Evolutionary conservation across 2,329 filamentous ascomycete genomes (phyloP), one percentile per base, ranked within the genome.

Genomic region (Fusarium nodosum): DNA sequence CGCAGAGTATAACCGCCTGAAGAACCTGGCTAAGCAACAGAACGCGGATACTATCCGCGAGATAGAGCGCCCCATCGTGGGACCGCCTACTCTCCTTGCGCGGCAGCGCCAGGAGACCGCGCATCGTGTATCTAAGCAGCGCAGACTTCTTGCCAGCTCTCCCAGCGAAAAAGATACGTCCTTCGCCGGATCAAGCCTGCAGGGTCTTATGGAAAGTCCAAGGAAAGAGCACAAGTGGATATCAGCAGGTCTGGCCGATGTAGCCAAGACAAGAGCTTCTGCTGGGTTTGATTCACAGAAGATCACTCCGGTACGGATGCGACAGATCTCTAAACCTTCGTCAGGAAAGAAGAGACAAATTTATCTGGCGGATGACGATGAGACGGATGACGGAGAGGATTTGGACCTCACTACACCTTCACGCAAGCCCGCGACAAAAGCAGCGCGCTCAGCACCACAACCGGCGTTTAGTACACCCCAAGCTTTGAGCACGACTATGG

Each of bases 1-100:
- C n/a, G 91, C 89, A 18, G 92, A 94, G 77, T 95, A 95, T 76
- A 84, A 88, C 60, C 86, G 90, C 6, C 84, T 93, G 45, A 91
- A 91, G 77, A 80, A 82, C 34, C 80, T 82, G 36, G 87, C 88
- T 5, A 86, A 82, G 67, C 76, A 81, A 12, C 84, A 85, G 51
- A 89, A 89, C 66, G 84, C 84, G 1, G 82, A 83, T 22, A 78
- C 82, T 12, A 86, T 88, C 62, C 79, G 75, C 22, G 78, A 81
- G 60, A 85, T 88, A 50, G 83, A 85, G 39, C 81, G 86, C 10
- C 86, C 86, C 3, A 83, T 87, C 12, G 80, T 85, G 1, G 81
- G 80, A 1, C 73, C 74, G 28, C 77, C 71, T n/a, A 79, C 78
- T 7, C 33, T 60, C 10, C 60, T 75, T 16, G 70, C 75, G 1